Conservation (phyloP, 129 eudicot genomes). For the Centrapalus pauciflorus region DNA sequence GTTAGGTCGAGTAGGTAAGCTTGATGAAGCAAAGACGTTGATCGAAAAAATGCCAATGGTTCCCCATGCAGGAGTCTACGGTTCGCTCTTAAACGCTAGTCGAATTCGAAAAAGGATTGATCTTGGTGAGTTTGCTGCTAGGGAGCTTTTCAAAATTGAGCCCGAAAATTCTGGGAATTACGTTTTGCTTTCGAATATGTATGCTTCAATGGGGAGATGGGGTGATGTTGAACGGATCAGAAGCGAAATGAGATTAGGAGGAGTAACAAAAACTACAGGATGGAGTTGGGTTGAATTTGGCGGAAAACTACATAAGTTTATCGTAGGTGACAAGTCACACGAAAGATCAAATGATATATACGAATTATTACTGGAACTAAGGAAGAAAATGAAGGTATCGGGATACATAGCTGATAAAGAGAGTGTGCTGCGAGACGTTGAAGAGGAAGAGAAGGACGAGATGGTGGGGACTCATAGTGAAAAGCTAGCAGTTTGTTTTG, state of each 20-base stretch:
- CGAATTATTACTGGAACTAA: conserved; percentile 37
- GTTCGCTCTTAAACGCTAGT: conserved; percentile 70
- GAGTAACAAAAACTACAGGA: conserved; percentile 56
- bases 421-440: conserved; percentile 69
- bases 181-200: conserved; percentile 71
- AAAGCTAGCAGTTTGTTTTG: conserved; percentile 77
- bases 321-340: conserved; percentile 72
- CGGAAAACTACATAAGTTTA: conserved; percentile 61
- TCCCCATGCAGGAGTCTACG: conserved; percentile 79
- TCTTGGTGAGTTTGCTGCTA: conserved; percentile 71
- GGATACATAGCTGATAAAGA: conserved; percentile 64
- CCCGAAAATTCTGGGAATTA: conserved; percentile 80
- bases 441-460: conserved; percentile 90
- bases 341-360: conserved; percentile 51
- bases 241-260: conserved; percentile 36
- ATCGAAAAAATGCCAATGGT: conserved; percentile 62
- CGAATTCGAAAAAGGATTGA: conserved; percentile 70
- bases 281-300: conserved; percentile 72
- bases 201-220: conserved; percentile 73
- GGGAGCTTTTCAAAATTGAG: conserved; percentile 65
- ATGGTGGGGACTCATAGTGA: conserved; percentile 87
- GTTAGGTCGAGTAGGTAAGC: conserved; percentile 70
- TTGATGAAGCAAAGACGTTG: conserved; percentile 62
- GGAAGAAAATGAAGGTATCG: conserved; percentile 49
- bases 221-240: conserved; percentile 58